phyloP scores from a whole-genome alignment of 805 yeast species.

The Tetrapisispora taiwanensis region DNA sequence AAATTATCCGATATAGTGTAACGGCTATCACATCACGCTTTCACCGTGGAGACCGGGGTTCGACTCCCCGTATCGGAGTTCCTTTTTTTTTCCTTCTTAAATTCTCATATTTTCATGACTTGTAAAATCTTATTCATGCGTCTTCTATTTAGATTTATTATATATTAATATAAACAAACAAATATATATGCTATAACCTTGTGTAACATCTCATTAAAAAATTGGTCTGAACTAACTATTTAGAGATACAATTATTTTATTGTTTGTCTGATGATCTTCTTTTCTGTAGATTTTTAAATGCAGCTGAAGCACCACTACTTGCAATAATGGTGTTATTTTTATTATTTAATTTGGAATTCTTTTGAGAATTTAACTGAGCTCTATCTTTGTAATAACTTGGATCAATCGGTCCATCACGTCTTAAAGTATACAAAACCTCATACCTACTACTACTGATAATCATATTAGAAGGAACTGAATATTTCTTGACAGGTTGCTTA shows the following conservation, averaged over 20 bases:
- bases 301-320: conserved; percentile 29
- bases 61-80: conserved; percentile 6
- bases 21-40: conserved; percentile 6
- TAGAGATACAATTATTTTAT: background rate
- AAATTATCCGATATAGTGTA: conserved; percentile 4
- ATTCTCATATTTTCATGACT: no score
- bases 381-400: conserved; percentile 4
- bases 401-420: conserved; percentile 3
- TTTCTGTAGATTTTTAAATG: conserved; percentile 22
- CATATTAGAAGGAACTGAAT: conserved; percentile 21
- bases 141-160: no score
- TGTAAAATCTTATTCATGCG: no score
- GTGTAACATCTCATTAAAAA: no score
- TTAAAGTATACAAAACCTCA: conserved; percentile 19
- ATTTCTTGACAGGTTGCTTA: conserved; percentile 8
- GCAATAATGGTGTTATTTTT: conserved; percentile 13
- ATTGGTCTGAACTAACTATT: no score
- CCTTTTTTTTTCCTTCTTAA: no score
- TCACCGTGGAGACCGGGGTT: conserved; percentile 6
- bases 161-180: no score
- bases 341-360: background rate
- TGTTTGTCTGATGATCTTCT: background rate
- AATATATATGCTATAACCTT: no score
- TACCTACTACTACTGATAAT: conserved; percentile 27
- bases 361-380: background rate